A percentile compares a stretch with the other conserved stretches of the same genome.
These are phyloP conservation scores for Mucor plumbeus DNA, from an alignment of 371 early-diverging fungal genomes.

Conservation along the genomic window DNA sequence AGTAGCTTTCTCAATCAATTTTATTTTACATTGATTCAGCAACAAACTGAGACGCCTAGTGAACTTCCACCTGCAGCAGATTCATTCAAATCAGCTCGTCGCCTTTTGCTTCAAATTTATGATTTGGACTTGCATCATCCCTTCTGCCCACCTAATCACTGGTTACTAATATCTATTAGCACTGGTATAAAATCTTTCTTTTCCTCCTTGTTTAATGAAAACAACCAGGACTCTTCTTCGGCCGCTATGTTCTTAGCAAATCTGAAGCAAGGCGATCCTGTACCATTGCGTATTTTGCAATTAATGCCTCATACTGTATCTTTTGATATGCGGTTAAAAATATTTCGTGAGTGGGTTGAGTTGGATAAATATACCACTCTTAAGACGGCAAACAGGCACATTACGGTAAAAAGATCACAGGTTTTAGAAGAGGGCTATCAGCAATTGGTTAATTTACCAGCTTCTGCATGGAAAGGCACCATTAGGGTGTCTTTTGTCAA, in stretches of 20 bases:
- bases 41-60: conserved; percentile 19
- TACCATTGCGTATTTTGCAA: conserved; percentile 70
- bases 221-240: neutral
- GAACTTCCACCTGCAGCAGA: conserved; percentile 37
- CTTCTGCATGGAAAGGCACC: conserved; percentile 68
- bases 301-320: conserved; percentile 88
- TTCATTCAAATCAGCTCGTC: conserved; percentile 63
- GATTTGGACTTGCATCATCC: conserved; percentile 74
- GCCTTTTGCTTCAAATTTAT: conserved; percentile 76
- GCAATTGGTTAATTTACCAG: conserved; percentile 57
- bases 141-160: conserved; percentile 75
- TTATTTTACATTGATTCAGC: conserved; percentile 64
- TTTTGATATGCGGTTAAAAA: conserved; percentile 77
- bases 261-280: conserved; percentile 57
- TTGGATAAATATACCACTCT: conserved; percentile 50
- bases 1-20: conserved; percentile 69
- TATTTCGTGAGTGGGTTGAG: conserved; percentile 78
- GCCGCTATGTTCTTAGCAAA: conserved; percentile 32
- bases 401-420: conserved; percentile 70
- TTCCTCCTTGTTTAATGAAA: neutral
- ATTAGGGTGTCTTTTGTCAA: conserved; percentile 86
- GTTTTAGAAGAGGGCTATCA: conserved; percentile 85
- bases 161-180: conserved; percentile 61
- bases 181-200: conserved; percentile 34
- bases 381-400: conserved; percentile 32